Evolutionary conservation across 2,329 filamentous ascomycete genomes (phyloP), one percentile per base, ranked within the genome.

Genomic region (Ceratocystis albifundus): DNA sequence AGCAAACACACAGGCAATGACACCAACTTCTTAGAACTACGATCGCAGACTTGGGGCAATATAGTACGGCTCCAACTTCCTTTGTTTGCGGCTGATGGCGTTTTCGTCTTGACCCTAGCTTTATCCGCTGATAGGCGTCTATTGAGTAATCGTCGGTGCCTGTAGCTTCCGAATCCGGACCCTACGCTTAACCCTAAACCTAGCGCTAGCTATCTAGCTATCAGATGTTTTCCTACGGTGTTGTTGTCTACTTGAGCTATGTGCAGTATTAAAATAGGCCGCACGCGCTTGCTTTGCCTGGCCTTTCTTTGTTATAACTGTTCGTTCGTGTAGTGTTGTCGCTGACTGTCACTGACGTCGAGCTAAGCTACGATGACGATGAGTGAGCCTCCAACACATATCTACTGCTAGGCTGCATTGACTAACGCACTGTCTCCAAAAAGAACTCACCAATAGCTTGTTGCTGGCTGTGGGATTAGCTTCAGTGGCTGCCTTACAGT

Each of bases 391-490:
- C 30, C 10, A 36, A n/a, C 4, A 17, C 28, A 53, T 5, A 10
- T 10, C 48, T 12, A 53, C 55, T 32, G 4, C 30, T 36, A 6
- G n/a, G 48, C n/a, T 22, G 7, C 48, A 22, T 53, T 22, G 22
- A 53, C 48, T 53, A 25, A 53, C 32, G 30, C 22, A n/a, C n/a
- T 36, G 8, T 4, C 25, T 10, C n/a, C 7, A 8, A 57, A 57
- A 59, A 36, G 55, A 36, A 36, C 55, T 59, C 22, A 36, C 53
- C 7, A 57, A 12, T 7, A 25, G 30, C 17, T 53, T 55, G 15
- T 32, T 64, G 62, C 62, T 64, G 46, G 46, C 50, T 55, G 46
- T 32, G 5, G 10, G 22, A 28, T 45, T 36, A 6, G 62, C 25
- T 8, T 41, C 46, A 41, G 36, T 41, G 36, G 36, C 36, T 3